These are phyloP conservation scores for Meira nashicola DNA, from an alignment of 1,284 basidiomycete species.

Conservation along the genomic window DNA sequence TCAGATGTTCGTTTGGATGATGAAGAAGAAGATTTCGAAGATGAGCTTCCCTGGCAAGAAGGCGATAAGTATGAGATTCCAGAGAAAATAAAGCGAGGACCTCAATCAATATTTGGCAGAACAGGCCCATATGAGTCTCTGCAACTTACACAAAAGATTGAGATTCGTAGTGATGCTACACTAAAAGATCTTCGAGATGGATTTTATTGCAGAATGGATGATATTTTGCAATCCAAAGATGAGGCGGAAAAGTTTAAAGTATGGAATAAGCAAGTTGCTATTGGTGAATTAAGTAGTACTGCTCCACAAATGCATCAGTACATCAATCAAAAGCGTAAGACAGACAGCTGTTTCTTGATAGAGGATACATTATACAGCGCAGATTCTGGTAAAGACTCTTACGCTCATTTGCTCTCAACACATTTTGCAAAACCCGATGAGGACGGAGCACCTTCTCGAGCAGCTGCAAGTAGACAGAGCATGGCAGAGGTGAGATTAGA, in stretches of 20 bases:
- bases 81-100: no score
- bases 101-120: no score
- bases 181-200: neutral
- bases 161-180: neutral
- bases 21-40: no score
- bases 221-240: neutral
- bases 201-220: neutral
- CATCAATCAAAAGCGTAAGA: neutral
- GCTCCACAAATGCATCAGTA: neutral
- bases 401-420: no score
- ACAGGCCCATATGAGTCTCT: no score
- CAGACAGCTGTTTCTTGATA: neutral
- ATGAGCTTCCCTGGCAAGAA: no score
- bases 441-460: neutral
- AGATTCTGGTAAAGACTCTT: neutral
- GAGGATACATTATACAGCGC: neutral
- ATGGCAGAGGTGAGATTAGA: neutral
- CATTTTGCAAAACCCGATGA: no score
- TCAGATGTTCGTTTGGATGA: no score
- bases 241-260: neutral
- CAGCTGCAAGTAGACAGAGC: neutral
- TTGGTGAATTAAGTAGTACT: neutral
- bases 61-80: no score
- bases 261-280: neutral
- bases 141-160: slow-evolving; percentile 22